phyloP scores from a whole-genome alignment of 129 eudicot species.

The Helianthus annuus region DNA sequence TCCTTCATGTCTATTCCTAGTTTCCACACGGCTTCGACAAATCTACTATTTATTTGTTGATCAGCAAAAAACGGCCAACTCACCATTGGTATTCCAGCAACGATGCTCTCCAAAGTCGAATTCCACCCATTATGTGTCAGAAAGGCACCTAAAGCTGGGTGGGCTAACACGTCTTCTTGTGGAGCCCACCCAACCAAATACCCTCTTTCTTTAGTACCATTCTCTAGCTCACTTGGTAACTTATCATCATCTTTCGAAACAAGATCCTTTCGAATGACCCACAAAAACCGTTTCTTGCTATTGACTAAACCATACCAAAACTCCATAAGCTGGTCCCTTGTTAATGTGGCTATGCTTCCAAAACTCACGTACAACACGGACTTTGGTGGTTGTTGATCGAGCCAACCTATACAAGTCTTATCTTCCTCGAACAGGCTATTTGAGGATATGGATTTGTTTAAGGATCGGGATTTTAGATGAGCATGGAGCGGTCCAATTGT shows the following conservation, averaged over 20 bases:
- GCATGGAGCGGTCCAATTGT: constrained; percentile 69
- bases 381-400: constrained; percentile 42
- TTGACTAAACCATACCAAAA: constrained; percentile 62
- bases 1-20: constrained; percentile 67
- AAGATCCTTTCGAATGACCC: constrained; percentile 50
- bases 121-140: constrained; percentile 61
- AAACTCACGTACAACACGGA: constrained; percentile 55
- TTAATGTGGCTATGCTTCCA: constrained; percentile 41
- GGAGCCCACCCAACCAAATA: constrained; percentile 48
- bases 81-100: constrained; percentile 39
- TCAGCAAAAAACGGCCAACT: constrained; percentile 34
- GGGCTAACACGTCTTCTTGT: constrained; percentile 44
- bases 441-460: constrained; percentile 30
- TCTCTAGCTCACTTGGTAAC: constrained; percentile 11
- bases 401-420: constrained; percentile 52
- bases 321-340: constrained; percentile 46
- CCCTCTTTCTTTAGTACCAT: constrained; percentile 35
- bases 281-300: constrained; percentile 43
- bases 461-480: constrained; percentile 40
- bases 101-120: constrained; percentile 40
- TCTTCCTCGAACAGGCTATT: constrained; percentile 57
- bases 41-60: constrained; percentile 42
- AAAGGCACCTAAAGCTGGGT: constrained; percentile 44
- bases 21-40: constrained; percentile 32
- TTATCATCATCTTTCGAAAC: constrained; percentile 17